Percentiles rank a stretch among this genome's conserved stretches.
These are phyloP conservation scores for Monosporascus sp. DNA, from an alignment of 2,329 filamentous ascomycete genomes.

Conservation along the genomic window DNA sequence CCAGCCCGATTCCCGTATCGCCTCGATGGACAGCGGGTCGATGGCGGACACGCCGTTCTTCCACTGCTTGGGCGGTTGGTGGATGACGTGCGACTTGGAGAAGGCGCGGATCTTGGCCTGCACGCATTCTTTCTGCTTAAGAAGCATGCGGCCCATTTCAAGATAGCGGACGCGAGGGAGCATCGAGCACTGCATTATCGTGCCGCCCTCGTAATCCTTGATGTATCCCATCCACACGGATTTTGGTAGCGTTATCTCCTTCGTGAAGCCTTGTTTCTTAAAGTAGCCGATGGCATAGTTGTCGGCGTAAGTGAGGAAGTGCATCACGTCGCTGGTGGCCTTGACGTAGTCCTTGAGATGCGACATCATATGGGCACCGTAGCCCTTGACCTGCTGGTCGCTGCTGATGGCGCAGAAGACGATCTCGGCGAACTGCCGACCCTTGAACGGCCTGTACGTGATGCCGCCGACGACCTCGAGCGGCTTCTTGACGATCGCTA, in stretches of 20 bases:
- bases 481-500: slow-evolving; percentile 95
- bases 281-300: slow-evolving; percentile 99
- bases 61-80: slow-evolving; percentile 83
- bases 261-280: slow-evolving; percentile 98
- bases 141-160: slow-evolving; percentile 84
- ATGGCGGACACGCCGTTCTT: slow-evolving; percentile 68
- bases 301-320: slow-evolving; percentile 97
- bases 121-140: slow-evolving; percentile 95
- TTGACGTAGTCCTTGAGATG: slow-evolving; percentile 98
- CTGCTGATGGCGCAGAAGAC: slow-evolving; percentile 98
- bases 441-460: slow-evolving; percentile 91
- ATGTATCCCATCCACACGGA: slow-evolving; percentile 99
- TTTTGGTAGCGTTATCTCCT: slow-evolving; percentile 89
- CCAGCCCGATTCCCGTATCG: slow-evolving; percentile 91
- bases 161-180: slow-evolving; percentile 91
- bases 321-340: slow-evolving; percentile 93
- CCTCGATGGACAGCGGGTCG: slow-evolving; percentile 79
- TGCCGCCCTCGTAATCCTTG: slow-evolving; percentile 98
- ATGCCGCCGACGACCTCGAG: slow-evolving; percentile 95
- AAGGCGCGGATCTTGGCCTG: slow-evolving; percentile 92
- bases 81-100: slow-evolving; percentile 81
- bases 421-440: slow-evolving; percentile 91
- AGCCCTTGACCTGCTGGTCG: slow-evolving; percentile 97
- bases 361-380: slow-evolving; percentile 95
- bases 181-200: slow-evolving; percentile 99